These are phyloP conservation scores for Cystobasidium sp. DNA, from an alignment of 1,284 basidiomycete genomes.

Conservation along the genomic window DNA sequence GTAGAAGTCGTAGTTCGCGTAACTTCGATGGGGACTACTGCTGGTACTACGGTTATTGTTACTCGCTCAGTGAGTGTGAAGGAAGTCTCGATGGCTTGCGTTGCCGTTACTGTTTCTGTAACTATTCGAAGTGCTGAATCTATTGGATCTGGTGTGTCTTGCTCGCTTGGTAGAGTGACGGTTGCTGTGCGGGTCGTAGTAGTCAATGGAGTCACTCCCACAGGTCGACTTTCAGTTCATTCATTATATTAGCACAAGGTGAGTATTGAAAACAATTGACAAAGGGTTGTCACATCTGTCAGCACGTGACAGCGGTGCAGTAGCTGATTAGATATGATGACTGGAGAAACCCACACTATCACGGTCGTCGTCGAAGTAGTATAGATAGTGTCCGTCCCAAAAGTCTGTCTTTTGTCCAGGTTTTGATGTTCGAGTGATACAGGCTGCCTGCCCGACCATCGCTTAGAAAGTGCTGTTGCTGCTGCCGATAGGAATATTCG, in stretches of 20 bases:
- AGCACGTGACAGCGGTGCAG: background rate
- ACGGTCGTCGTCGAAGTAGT: constrained; percentile 39
- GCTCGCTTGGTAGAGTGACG: background rate
- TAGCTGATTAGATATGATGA: background rate
- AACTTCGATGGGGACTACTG: background rate
- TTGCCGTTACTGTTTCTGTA: constrained; percentile 25
- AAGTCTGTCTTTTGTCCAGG: constrained; percentile 35
- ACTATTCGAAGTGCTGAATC: background rate
- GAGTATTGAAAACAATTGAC: background rate
- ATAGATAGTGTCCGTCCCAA: constrained; percentile 41
- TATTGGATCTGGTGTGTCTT: constrained; percentile 4
- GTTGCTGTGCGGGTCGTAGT: constrained; percentile 18
- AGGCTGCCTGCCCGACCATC: background rate
- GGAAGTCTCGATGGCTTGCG: background rate
- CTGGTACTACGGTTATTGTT: background rate
- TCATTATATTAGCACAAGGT: background rate
- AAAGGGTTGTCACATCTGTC: background rate
- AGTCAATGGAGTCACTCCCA: constrained; percentile 7
- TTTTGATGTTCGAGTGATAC: background rate
- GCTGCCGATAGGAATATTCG: background rate
- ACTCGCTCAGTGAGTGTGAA: background rate
- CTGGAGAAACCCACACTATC: constrained; percentile 3
- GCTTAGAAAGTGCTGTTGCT: background rate
- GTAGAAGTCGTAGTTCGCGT: constrained; percentile 3
- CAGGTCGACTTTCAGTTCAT: constrained; percentile 4